Evolutionary conservation across 2,329 filamentous ascomycete species (phyloP), one percentile per base, ranked within the genome.

Genomic region (Cladosporium sp.): DNA sequence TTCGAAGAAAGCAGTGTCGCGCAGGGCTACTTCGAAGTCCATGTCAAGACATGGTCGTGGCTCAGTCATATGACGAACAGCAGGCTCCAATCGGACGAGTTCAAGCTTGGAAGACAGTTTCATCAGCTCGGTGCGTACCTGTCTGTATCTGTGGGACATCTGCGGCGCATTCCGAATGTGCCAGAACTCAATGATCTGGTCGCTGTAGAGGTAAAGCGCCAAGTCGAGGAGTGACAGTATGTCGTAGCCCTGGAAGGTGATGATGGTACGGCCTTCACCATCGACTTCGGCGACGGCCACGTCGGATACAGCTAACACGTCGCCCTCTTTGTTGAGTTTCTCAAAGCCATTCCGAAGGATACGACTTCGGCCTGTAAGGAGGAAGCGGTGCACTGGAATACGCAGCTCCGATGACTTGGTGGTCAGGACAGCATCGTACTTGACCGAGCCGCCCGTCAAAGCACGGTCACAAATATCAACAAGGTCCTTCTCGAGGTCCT

Each of bases 61-160:
- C 37, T 82, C 79, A 5, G 82, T 83, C 82, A 95, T 92, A 37
- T 90, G 77, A 50, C 91, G 86, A 0, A 89, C 89, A 17, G 90
- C 88, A 42, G 86, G 82, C 74, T 97, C 92, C 3, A 97, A 78
- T 34, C 82, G 84, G 15, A 76, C 73, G 72, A 97, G 80, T 14
- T 88, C 84, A 1, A 97, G 79, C 58, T 83, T 82, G 1, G 84
- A 84, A 9, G 90, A 88, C n/a, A 92, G 67, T 64, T 86, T 93
- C 87, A 96, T 94, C n/a, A 97, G 77, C 69, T 97, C 93, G 0
- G 80, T 82, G 19, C 93, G 87, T 17, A 96, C 82, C 67, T 92
- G 86, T 22, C 92, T 88, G 71, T 91, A 96, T 40, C 89, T 82
- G 65, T 84, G 82, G 0, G 89, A 87, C 70, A 88, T 78, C 11